These are phyloP conservation scores for Solanum bukasovii DNA, from an alignment of 257 asterid genomes.

Conservation along the genomic window DNA sequence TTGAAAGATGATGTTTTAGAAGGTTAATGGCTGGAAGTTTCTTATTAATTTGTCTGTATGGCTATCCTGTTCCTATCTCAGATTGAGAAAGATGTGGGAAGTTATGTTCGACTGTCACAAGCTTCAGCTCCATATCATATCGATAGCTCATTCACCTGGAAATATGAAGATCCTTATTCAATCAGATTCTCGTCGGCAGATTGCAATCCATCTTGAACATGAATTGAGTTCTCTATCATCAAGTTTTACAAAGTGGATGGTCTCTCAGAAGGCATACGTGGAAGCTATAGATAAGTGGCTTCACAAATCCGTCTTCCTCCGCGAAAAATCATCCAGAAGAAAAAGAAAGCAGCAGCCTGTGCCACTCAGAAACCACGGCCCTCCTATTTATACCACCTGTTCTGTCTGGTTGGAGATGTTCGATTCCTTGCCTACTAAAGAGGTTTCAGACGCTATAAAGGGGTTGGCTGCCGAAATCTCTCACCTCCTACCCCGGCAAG, in stretches of 20 bases:
- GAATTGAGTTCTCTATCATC: conserved; percentile 46
- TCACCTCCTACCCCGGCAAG: conserved; percentile 66
- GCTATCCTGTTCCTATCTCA: conserved; percentile 12
- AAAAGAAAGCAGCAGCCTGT: conserved; percentile 43
- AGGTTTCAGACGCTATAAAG: conserved; percentile 56
- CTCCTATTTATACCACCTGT: conserved; percentile 81
- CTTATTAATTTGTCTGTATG: background rate
- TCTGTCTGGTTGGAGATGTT: conserved; percentile 71
- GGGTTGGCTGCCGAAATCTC: conserved; percentile 61
- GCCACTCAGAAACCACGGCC: conserved; percentile 54
- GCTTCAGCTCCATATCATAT: conserved; percentile 69
- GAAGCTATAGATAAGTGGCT: conserved; percentile 87
- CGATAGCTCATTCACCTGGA: conserved; percentile 51
- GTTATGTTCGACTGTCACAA: conserved; percentile 71
- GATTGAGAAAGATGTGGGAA: conserved; percentile 91
- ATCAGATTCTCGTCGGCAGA: conserved; percentile 49
- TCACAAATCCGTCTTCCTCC: conserved; percentile 50
- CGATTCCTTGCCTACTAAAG: conserved; percentile 40
- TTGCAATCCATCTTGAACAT: conserved; percentile 39
- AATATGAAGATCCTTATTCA: conserved; percentile 35
- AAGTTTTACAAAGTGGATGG: conserved; percentile 71
- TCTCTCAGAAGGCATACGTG: conserved; percentile 60
- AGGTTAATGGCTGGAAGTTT: background rate
- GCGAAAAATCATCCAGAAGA: conserved; percentile 49
- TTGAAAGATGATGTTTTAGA: background rate